Percentiles rank a stretch among this genome's conserved stretches.
phyloP scores from a whole-genome alignment of 2,329 filamentous ascomycete species.

The Bretziella fagacearum region DNA sequence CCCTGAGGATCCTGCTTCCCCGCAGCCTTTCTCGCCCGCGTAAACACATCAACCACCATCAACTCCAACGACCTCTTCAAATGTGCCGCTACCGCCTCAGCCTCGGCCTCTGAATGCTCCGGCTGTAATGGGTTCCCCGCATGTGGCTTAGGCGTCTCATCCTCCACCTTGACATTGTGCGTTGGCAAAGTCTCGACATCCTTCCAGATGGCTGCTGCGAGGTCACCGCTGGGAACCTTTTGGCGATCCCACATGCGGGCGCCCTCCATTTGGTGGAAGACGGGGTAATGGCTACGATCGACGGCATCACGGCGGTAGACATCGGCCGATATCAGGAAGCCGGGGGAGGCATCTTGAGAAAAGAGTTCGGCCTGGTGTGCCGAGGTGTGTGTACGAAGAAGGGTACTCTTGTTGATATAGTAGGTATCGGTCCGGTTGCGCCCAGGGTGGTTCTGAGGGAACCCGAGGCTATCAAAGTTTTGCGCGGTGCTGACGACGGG shows the following conservation, averaged over 20 bases:
- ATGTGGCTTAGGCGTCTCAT: constrained; percentile 65
- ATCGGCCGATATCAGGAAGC: constrained; percentile 83
- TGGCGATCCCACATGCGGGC: constrained; percentile 72
- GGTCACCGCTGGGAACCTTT: constrained; percentile 34
- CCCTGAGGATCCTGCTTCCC: constrained; percentile 43
- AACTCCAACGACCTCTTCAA: constrained; percentile 78
- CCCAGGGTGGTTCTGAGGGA: constrained; percentile 73
- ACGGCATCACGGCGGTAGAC: constrained; percentile 92
- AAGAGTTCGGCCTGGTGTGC: constrained; percentile 82
- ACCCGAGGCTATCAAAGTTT: constrained; percentile 96
- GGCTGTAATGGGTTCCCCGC: constrained; percentile 67
- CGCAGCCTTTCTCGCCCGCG: constrained; percentile 56
- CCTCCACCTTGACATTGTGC: constrained; percentile 63
- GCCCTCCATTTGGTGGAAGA: constrained; percentile 98
- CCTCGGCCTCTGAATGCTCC: constrained; percentile 58
- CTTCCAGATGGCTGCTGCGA: constrained; percentile 48
- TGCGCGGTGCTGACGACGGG: constrained; percentile 71
- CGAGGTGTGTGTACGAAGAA: constrained; percentile 84
- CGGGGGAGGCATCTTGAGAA: constrained; percentile 50
- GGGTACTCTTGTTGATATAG: constrained; percentile 71
- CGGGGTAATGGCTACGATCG: constrained; percentile 85
- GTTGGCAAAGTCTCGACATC: constrained; percentile 56
- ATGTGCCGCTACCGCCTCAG: constrained; percentile 66
- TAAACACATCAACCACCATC: constrained; percentile 81
- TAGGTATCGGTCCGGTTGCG: constrained; percentile 83